A percentile compares a stretch with the other conserved stretches of the same genome.
Evolutionary conservation across 176 grass and related monocot species (phyloP).

Genomic region (Musa schizocarpa): DNA sequence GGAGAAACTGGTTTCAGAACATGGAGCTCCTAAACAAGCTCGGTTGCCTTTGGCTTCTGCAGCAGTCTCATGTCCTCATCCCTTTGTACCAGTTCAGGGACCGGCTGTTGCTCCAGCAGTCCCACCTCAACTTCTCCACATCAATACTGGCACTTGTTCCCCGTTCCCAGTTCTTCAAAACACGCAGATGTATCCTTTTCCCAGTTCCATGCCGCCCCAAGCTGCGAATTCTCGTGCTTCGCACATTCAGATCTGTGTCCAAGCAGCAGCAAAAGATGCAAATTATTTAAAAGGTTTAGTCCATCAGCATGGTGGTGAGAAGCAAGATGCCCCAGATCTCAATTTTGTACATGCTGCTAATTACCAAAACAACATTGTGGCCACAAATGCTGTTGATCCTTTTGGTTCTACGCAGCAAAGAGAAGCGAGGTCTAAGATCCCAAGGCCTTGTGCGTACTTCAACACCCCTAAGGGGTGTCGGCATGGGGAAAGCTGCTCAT

Average conservation of each 20-base stretch:
- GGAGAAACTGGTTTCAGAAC: constrained; percentile 61
- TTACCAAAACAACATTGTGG: constrained; percentile 22
- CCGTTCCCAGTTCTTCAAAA: background rate
- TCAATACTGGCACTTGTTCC: background rate
- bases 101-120: background rate
- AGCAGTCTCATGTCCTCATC: background rate
- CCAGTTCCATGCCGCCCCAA: constrained; percentile 12
- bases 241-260: background rate
- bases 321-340: constrained; percentile 31
- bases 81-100: background rate
- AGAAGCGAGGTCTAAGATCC: constrained; percentile 45
- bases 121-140: background rate
- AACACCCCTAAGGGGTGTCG: constrained; percentile 74
- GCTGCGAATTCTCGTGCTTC: background rate
- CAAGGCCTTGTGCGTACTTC: constrained; percentile 65
- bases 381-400: constrained; percentile 20
- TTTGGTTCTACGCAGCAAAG: constrained; percentile 15
- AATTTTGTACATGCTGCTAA: constrained; percentile 30
- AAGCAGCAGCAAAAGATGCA: constrained; percentile 25
- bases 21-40: constrained; percentile 33
- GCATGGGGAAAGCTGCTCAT: constrained; percentile 70
- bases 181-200: constrained; percentile 5
- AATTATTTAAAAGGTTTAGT: constrained; percentile 75
- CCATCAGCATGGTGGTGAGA: constrained; percentile 83
- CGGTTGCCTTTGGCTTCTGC: constrained; percentile 6